Evolutionary conservation across 495 filamentous ascomycete species (phyloP), one percentile per base, ranked within the genome.

Genomic region (Penicillium verhagenii): DNA sequence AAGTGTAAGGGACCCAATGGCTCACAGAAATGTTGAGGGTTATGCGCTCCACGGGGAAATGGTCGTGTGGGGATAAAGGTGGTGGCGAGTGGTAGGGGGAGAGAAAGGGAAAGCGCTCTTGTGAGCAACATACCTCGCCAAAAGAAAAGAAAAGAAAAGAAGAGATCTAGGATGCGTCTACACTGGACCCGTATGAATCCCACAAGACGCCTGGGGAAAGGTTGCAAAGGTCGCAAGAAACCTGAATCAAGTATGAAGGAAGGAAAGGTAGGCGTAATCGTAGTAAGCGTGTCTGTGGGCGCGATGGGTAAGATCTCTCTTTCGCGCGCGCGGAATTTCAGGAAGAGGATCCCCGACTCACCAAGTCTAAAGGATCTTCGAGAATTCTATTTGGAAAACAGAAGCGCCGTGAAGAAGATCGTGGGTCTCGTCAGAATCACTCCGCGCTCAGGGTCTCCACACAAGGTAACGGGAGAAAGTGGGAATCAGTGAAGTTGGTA

Each of bases 401-500:
- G 51, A 61, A 55, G 61, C 49, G 59, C 61, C 52, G 50, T 51
- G 50, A 50, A 37, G 33, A 52, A 33, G 40, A 38, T 66, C 60
- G 64, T 66, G 53, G 60, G 64, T 64, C 58, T 67, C 64, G 60
- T 66, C 44, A 60, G 55, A 60, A 55, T 51, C 54, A 31, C 54
- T 28, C 45, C 52, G 38, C 50, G 42, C 40, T 58, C 14, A 24
- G 31, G 20, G 28, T 52, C 60, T 60, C 54, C 39, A 46, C 51
- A 37, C 51, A 44, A 55, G 43, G 71, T 68, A 66, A 71, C 72
- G 69, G 53, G 54, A n/a, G n/a, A n/a, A n/a, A n/a, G n/a, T n/a
- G n/a, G n/a, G n/a, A n/a, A n/a, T n/a, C n/a, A n/a, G n/a, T n/a
- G n/a, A n/a, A n/a, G n/a, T n/a, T n/a, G n/a, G n/a, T n/a, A n/a